Base-by-base conservation (phyloP, 139 green algal genomes). In the Chlorella sp. region DNA sequence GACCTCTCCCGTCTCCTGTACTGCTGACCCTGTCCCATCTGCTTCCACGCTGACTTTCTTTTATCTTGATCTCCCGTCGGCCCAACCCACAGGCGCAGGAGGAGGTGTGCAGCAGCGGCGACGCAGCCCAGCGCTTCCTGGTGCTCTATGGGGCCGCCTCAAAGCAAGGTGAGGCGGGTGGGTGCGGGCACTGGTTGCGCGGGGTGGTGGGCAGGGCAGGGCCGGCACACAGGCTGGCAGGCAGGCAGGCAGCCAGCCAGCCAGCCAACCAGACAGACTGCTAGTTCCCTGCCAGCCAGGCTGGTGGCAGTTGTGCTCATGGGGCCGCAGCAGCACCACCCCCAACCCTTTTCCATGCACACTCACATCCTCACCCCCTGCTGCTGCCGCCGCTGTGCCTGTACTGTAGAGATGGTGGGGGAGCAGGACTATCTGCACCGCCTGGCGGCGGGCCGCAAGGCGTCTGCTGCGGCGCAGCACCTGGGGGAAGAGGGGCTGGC, bases 381-480 rank as follows among this genome's bases (percentile, higher is more conserved):
- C 53, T 32, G 28, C 81, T n/a, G 11, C 48, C 81, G 30, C 14
- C 30, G 15, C n/a, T n/a, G n/a, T n/a, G n/a, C n/a, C n/a, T n/a
- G n/a, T n/a, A 19, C 32, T 66, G 28, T 68, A 88, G 84, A 81
- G 30, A 12, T 81, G 16, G 36, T 30, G 3, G 66, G 68, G 9
- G 66, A 81, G 66, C 66, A 32, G 24, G 84, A 88, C 28, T 88
- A 81, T 32, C 84, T 88, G 40, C 30, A 24, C 14, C 84, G 84
- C 39, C 66, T 88, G 30, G 68, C 71, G 11, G 84, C 84, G 1
- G 68, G 66, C 3, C 84, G 84, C 84, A 88, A 3, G 3, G 84
- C 84, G 7, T 39, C 64, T 9, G 84, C 84, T 28, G 84, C 40
- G 42, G 84, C 84, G 7, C 39, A 28, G 28, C 68, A 80, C 21